Conservation (phyloP, 2,329 filamentous ascomycete genomes). For the Curvularia sp. region DNA sequence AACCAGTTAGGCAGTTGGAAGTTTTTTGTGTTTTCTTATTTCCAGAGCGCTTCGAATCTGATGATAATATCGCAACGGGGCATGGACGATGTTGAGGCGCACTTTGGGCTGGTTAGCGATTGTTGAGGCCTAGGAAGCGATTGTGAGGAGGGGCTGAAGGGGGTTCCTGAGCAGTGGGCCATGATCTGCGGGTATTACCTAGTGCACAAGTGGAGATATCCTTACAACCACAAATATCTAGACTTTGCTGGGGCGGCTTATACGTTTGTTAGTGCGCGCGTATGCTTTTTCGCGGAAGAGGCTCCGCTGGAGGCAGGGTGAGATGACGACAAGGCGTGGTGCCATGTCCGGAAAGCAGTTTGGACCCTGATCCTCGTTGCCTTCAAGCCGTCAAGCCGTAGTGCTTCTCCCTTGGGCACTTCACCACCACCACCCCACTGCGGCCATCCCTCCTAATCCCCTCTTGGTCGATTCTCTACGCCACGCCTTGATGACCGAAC, state of each 20-base stretch:
- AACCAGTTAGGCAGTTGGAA: neutral
- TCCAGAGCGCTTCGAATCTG: neutral
- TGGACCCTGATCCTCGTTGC: slow-evolving; percentile 4
- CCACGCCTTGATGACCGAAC: slow-evolving; percentile 15
- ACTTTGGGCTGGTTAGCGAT: neutral
- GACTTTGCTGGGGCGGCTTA: slow-evolving; percentile 5
- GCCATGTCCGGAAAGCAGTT: neutral
- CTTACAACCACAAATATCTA: neutral
- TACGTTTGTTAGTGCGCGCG: slow-evolving; percentile 5
- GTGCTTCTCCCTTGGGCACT: slow-evolving; percentile 2
- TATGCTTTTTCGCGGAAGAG: slow-evolving; percentile 12
- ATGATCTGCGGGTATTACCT: neutral
- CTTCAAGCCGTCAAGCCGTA: neutral
- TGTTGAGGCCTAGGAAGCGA: neutral
- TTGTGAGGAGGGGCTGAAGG: neutral
- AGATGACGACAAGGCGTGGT: slow-evolving; percentile 8
- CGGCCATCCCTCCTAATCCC: slow-evolving; percentile 2
- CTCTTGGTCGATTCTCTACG: slow-evolving; percentile 3
- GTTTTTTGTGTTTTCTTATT: neutral
- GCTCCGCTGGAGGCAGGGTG: slow-evolving; percentile 10
- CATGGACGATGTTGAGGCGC: neutral
- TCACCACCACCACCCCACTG: slow-evolving; percentile 13
- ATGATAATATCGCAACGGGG: neutral
- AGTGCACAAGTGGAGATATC: neutral
- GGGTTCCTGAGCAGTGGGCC: neutral